These are phyloP conservation scores for Pseudopithomyces maydicus DNA, from an alignment of 2,329 filamentous ascomycete genomes.

Conservation along the genomic window DNA sequence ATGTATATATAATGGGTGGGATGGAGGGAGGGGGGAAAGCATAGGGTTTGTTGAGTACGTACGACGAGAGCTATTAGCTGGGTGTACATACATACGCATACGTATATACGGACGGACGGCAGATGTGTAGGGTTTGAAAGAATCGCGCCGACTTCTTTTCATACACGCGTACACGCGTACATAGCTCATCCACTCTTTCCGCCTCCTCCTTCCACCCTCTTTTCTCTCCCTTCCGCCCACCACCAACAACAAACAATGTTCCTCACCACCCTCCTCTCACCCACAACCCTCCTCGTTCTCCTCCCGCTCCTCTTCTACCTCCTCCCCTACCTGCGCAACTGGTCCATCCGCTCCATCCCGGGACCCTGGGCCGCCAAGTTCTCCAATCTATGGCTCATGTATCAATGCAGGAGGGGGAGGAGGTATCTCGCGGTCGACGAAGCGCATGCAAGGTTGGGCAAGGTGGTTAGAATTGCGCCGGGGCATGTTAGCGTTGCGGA, in stretches of 20 bases:
- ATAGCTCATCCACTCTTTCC: no score
- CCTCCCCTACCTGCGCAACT: constrained; percentile 65
- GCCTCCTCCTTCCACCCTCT: no score
- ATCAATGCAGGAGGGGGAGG: constrained; percentile 64
- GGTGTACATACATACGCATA: no score
- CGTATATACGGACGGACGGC: no score
- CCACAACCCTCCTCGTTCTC: constrained; percentile 54
- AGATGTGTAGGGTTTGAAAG: no score
- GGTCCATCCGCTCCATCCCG: constrained; percentile 60
- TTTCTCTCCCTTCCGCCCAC: background rate
- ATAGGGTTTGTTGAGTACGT: no score
- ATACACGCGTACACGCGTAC: no score
- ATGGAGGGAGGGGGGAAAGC: no score
- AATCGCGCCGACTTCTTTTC: no score
- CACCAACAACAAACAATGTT: constrained; percentile 26
- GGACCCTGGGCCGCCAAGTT: constrained; percentile 70
- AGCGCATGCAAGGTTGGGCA: constrained; percentile 75
- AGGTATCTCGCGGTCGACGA: constrained; percentile 66
- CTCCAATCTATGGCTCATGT: constrained; percentile 80
- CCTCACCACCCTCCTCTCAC: constrained; percentile 48
- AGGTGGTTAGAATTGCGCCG: constrained; percentile 82
- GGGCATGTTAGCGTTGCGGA: constrained; percentile 84
- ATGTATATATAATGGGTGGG: no score
- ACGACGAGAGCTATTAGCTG: no score
- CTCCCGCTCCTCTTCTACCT: constrained; percentile 61